Percentiles rank a stretch among this genome's conserved stretches.
These are phyloP conservation scores for Cladosporium sphaerospermum DNA, from an alignment of 2,329 filamentous ascomycete genomes.

Conservation along the genomic window DNA sequence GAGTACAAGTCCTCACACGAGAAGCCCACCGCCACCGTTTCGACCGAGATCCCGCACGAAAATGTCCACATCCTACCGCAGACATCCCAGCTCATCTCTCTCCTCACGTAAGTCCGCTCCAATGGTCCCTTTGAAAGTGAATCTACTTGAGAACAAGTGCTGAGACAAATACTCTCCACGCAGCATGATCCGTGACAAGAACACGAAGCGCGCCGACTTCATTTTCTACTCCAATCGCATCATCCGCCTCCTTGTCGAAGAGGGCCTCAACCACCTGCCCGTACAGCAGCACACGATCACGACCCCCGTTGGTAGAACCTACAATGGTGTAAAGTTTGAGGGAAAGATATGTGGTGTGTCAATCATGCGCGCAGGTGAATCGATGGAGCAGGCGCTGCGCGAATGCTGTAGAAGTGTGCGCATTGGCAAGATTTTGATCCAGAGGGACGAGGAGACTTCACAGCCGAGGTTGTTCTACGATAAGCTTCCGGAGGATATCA, in stretches of 20 bases:
- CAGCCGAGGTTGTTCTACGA: slow-evolving; percentile 95
- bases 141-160: neutral
- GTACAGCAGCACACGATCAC: slow-evolving; percentile 83
- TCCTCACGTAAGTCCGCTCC: slow-evolving; percentile 73
- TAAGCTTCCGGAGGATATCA: slow-evolving; percentile 91
- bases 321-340: slow-evolving; percentile 88
- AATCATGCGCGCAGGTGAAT: slow-evolving; percentile 96
- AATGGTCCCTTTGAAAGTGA: neutral
- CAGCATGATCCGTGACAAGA: slow-evolving; percentile 91
- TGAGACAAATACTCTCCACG: slow-evolving; percentile 11
- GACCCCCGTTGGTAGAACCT: slow-evolving; percentile 81
- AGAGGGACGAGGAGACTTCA: slow-evolving; percentile 90
- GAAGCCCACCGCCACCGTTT: slow-evolving; percentile 69
- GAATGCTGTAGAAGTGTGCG: slow-evolving; percentile 97
- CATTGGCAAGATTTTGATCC: slow-evolving; percentile 97
- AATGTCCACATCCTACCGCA: slow-evolving; percentile 89
- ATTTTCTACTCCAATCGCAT: slow-evolving; percentile 99
- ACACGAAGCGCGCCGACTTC: slow-evolving; percentile 88
- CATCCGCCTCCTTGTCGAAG: slow-evolving; percentile 91
- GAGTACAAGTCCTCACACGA: slow-evolving; percentile 68
- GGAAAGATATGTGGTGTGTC: slow-evolving; percentile 98
- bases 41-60: slow-evolving; percentile 69
- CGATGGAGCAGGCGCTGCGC: slow-evolving; percentile 94
- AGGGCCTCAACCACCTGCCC: slow-evolving; percentile 92
- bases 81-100: slow-evolving; percentile 92